Percentiles rank a stretch among this genome's conserved stretches.
phyloP scores from a whole-genome alignment of 495 filamentous ascomycete species.

The Aspergillus incahuasiensis region DNA sequence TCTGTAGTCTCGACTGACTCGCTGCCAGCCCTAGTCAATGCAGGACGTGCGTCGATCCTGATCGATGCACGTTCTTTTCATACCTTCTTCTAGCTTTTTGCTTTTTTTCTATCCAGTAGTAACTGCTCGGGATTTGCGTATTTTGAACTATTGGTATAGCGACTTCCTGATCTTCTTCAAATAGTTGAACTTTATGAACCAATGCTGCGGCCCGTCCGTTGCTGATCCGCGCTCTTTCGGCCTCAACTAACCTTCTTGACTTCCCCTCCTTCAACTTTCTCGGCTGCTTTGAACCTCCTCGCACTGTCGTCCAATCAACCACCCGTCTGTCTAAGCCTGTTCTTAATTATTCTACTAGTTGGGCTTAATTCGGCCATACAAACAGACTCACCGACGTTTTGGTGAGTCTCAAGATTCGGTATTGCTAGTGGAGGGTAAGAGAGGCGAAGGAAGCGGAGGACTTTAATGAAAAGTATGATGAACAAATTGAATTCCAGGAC shows the following conservation, averaged over 20 bases:
- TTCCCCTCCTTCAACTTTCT: neutral
- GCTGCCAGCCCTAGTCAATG: neutral
- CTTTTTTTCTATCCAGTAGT: neutral
- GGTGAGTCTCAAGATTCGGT: neutral
- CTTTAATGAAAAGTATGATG: neutral
- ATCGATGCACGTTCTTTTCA: neutral
- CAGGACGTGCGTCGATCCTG: neutral
- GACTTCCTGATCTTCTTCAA: neutral
- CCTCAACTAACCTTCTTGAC: neutral
- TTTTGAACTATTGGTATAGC: too few species aligned
- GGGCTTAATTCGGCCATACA: neutral
- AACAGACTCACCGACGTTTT: neutral
- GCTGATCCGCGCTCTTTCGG: neutral
- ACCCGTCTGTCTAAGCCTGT: neutral
- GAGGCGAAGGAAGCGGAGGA: neutral
- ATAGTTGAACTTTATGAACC: neutral
- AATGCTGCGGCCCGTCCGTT: conserved; percentile 1
- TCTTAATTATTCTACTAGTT: neutral
- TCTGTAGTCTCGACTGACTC: neutral
- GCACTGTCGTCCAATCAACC: too few species aligned
- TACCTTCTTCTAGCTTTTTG: neutral
- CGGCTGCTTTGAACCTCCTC: neutral
- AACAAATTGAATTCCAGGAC: neutral
- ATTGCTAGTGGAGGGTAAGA: neutral
- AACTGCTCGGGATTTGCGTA: too few species aligned